Conservation (phyloP, 768 basidiomycete species). For the Chalciporus chontae region DNA sequence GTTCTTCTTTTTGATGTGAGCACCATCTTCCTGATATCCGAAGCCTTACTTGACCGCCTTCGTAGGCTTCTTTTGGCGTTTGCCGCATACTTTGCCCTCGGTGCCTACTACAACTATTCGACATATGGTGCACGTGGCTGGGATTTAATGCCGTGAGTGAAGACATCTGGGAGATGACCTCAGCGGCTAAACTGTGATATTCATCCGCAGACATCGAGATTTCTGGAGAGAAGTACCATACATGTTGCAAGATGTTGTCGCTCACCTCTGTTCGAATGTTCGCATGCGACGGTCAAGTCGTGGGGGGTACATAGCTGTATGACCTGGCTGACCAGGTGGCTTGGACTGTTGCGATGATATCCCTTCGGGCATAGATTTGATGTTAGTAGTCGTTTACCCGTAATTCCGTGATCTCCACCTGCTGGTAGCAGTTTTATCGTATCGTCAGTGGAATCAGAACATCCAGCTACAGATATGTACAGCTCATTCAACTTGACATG, state of each 20-base stretch:
- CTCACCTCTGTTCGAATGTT: slow-evolving; percentile 71
- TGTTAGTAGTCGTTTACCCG: slow-evolving; percentile 8
- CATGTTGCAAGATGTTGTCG: slow-evolving; percentile 73
- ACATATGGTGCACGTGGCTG: slow-evolving; percentile 80
- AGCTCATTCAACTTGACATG: no score
- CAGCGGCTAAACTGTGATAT: not conserved
- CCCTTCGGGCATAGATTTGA: slow-evolving; percentile 5
- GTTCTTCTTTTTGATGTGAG: slow-evolving; percentile 86
- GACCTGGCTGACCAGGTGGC: slow-evolving; percentile 15
- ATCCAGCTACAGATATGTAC: not conserved
- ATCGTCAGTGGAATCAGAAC: not conserved
- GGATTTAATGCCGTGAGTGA: slow-evolving; percentile 79
- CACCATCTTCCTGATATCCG: slow-evolving; percentile 2
- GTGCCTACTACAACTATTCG: slow-evolving; percentile 85
- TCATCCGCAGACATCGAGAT: slow-evolving; percentile 65
- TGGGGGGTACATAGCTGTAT: slow-evolving; percentile 78
- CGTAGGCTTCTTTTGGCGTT: slow-evolving; percentile 51
- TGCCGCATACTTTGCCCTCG: slow-evolving; percentile 67
- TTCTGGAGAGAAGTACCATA: slow-evolving; percentile 91
- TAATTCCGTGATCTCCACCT: not conserved
- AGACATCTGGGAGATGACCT: slow-evolving; percentile 4
- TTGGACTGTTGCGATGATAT: not conserved
- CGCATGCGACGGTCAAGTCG: slow-evolving; percentile 64
- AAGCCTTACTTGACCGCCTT: slow-evolving; percentile 38
- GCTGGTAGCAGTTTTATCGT: not conserved